phyloP scores from a whole-genome alignment of 2,329 filamentous ascomycete species.

The Monilinia fructicola region DNA sequence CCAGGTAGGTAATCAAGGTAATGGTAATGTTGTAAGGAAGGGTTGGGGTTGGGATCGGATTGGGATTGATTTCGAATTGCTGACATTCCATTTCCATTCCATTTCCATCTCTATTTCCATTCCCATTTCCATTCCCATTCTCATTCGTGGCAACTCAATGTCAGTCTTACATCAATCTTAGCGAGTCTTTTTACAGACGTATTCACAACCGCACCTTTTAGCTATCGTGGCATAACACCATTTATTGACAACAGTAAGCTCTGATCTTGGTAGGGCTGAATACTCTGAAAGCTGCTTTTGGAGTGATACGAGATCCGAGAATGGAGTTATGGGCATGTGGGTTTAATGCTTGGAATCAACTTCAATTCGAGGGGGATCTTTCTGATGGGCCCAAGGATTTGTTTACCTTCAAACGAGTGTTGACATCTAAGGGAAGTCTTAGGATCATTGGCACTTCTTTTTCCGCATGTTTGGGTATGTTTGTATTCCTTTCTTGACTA shows the following conservation, averaged over 20 bases:
- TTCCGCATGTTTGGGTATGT: constrained; percentile 40
- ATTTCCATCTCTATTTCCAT: too few species aligned
- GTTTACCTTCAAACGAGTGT: constrained; percentile 46
- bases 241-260: not conserved
- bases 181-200: not conserved
- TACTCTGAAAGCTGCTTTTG: not conserved
- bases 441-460: constrained; percentile 42
- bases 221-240: not conserved
- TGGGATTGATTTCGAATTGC: too few species aligned
- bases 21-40: too few species aligned
- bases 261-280: constrained; percentile 2
- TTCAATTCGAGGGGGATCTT: constrained; percentile 43
- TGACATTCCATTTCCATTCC: too few species aligned
- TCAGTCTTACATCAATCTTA: constrained; percentile 6
- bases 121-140: not conserved
- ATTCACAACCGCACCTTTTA: not conserved
- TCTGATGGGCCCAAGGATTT: constrained; percentile 49
- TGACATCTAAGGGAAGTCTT: constrained; percentile 43
- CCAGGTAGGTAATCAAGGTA: too few species aligned
- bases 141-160: not conserved
- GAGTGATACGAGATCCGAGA: not conserved
- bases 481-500: not conserved
- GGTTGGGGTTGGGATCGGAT: too few species aligned
- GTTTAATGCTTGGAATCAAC: constrained; percentile 60
- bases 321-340: constrained; percentile 56